Base-by-base conservation (phyloP, 2,329 filamentous ascomycete species). In the Hypoxylon rubiginosum region DNA sequence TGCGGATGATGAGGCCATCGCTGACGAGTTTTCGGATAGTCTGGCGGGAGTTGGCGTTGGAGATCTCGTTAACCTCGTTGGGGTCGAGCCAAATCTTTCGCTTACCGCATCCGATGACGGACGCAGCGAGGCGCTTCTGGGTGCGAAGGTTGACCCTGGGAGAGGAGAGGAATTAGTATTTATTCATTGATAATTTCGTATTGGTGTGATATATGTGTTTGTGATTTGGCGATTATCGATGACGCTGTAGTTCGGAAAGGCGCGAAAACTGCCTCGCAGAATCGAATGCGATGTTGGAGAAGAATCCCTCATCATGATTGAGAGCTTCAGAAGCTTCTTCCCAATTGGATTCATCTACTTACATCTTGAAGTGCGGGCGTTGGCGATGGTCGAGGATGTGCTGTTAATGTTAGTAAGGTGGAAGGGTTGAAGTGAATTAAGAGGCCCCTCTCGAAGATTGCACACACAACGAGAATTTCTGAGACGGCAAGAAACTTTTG, bases 31-130 rank as follows among this genome's bases (percentile, higher is more conserved):
- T 99, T 89, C 97, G 95, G 91, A 99, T 92, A 79, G 95, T 97
- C 89, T 98, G 95, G 82, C 96, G 95, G 80, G 95, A 98, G 92
- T 99, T 99, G 91, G 96, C 96, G 86, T 97, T 98, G 88, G 92
- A 94, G 88, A 99, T 99, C 88, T 99, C 96, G 89, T 86, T 96
- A 87, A 94, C 90, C 89, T 99, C 96, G 85, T 97, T 98, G 85
- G 96, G 96, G 87, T 99, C 96, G 83, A 99, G 94, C 96, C 96
- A 99, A 88, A 99, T 97, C 93, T 99, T 99, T 91, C 95, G 93
- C 92, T 99, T 91, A 84, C 96, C 96, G 88, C 93, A 97, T 90
- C 94, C 94, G 84, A 97, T 93, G 85, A 99, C 96, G 86, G 95
- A 92, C 82, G 96, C 93, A 84, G 96, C 96, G 82, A 99, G 94